Base-by-base conservation (phyloP, 169 alveolate species). In the Babesia gibsoni region DNA sequence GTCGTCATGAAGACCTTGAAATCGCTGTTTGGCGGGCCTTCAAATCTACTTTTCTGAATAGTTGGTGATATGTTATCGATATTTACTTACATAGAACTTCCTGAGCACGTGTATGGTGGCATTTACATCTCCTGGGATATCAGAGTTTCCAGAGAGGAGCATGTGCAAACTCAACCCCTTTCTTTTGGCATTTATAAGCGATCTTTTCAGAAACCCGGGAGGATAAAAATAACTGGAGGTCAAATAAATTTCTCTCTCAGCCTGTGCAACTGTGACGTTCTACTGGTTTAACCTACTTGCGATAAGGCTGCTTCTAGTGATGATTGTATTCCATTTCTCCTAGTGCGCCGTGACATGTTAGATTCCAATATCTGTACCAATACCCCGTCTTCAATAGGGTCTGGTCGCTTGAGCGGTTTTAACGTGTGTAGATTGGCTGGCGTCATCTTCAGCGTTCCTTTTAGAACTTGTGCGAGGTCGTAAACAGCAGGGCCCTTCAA, bases 221-320 rank as follows among this genome's bases (percentile, higher is more conserved):
- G 95, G 95, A n/a, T 80, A 52, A 48, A 90, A 90, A 77, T 90
- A 90, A 39, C 93, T 83, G 16, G 95, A 89, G 36, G 95, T 81
- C n/a, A 90, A 68, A 54, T 83, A 58, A 4, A 90, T 78, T 25
- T 67, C 75, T 18, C 73, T 25, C 9, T 74, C 66, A 3, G 95
- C 93, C 67, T 88, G 67, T 20, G 25, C 52, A 20, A 77, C 57
- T 20, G 82, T 67, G 30, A 63, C 36, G 5, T 52, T 46, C 30
- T 59, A 57, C 6, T 4, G 9, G 6, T 1, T 8, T 43, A 14
- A 81, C 88, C 14, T 41, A 77, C 86, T 67, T 67, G 59, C 33
- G 75, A 74, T 23, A 53, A 52, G 22, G 29, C 72, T 48, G 53
- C 56, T 10, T 65, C 65, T 12, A 77, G 43, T 12, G 80, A 67